Percentiles rank a stretch among this genome's conserved stretches.
Conservation (phyloP, 2,329 filamentous ascomycete genomes). For the Calonectria multiphialidica region DNA sequence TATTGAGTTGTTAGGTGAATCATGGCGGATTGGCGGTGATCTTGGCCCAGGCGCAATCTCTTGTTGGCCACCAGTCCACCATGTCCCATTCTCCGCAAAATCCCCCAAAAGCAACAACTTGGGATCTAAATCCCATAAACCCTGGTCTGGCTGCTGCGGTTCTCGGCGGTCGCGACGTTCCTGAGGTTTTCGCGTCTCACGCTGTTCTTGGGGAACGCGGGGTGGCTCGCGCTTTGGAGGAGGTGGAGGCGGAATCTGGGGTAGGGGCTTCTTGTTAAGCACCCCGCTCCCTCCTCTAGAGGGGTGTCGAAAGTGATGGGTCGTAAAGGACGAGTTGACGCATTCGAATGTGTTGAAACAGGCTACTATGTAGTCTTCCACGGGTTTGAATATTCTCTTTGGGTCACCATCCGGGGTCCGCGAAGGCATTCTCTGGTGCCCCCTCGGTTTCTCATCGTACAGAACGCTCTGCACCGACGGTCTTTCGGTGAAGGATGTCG, state of each 20-base stretch:
- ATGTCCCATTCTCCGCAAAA: slow-evolving; percentile 83
- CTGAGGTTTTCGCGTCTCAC: slow-evolving; percentile 54
- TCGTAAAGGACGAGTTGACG: slow-evolving; percentile 82
- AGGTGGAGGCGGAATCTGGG: slow-evolving; percentile 24
- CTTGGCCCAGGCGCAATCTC: slow-evolving; percentile 38
- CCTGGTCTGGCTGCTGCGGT: slow-evolving; percentile 31
- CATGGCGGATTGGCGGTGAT: slow-evolving; percentile 29
- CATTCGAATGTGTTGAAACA: slow-evolving; percentile 78
- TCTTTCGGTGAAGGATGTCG: slow-evolving; percentile 59
- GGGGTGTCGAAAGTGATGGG: slow-evolving; percentile 53
- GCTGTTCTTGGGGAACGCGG: slow-evolving; percentile 34
- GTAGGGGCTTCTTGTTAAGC: slow-evolving; percentile 42
- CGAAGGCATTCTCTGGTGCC: slow-evolving; percentile 31
- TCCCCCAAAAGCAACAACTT: slow-evolving; percentile 81
- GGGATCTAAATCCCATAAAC: slow-evolving; percentile 71
- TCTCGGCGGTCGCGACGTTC: slow-evolving; percentile 31
- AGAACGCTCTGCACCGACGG: slow-evolving; percentile 39
- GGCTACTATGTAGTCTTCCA: slow-evolving; percentile 82
- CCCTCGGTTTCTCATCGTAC: slow-evolving; percentile 27
- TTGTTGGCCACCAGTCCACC: slow-evolving; percentile 78
- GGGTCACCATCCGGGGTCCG: slow-evolving; percentile 49
- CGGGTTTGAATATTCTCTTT: slow-evolving; percentile 76
- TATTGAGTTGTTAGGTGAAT: slow-evolving; percentile 31
- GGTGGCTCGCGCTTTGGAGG: slow-evolving; percentile 49
- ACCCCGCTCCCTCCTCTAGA: slow-evolving; percentile 38